These are phyloP conservation scores for Amanita molliuscula DNA, from an alignment of 768 basidiomycete species.

Conservation along the genomic window DNA sequence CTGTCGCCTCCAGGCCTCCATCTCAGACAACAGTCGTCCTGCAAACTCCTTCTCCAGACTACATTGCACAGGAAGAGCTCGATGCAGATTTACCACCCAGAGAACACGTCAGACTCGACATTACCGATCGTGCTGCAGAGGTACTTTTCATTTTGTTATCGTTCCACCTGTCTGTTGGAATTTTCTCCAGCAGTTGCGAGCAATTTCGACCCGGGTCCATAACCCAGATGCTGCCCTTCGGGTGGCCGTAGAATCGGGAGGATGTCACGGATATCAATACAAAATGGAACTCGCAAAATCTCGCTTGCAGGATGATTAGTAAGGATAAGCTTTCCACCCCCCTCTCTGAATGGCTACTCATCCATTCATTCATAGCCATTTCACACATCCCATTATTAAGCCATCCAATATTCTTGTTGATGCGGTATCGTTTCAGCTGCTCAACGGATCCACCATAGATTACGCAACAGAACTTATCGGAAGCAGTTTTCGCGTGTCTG, in stretches of 20 bases:
- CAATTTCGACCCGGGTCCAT: constrained; percentile 56
- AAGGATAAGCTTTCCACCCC: constrained; percentile 19
- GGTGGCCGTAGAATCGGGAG: constrained; percentile 85
- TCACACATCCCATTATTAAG: constrained; percentile 58
- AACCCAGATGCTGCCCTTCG: constrained; percentile 61
- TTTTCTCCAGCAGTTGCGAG: constrained; percentile 58
- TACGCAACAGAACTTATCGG: constrained; percentile 94
- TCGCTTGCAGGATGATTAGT: constrained; percentile 77
- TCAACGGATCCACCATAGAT: constrained; percentile 86
- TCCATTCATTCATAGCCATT: constrained; percentile 35
- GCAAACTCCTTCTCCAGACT: constrained; percentile 37
- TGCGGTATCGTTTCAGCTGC: constrained; percentile 68
- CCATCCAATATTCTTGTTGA: constrained; percentile 80
- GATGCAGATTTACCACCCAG: constrained; percentile 49
- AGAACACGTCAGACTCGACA: constrained; percentile 41
- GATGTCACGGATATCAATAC: constrained; percentile 97
- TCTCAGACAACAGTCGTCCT: constrained; percentile 39
- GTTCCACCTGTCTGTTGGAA: constrained; percentile 3
- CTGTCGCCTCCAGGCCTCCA: constrained; percentile 31
- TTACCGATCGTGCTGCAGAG: constrained; percentile 72
- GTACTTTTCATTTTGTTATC: constrained; percentile 23
- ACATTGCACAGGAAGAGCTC: constrained; percentile 51
- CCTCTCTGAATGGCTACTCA: constrained; percentile 1
- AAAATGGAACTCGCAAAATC: constrained; percentile 72
- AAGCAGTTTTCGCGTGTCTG: constrained; percentile 70